Base-by-base conservation (phyloP, 2,329 filamentous ascomycete genomes). In the Bipolaris zeicola region DNA sequence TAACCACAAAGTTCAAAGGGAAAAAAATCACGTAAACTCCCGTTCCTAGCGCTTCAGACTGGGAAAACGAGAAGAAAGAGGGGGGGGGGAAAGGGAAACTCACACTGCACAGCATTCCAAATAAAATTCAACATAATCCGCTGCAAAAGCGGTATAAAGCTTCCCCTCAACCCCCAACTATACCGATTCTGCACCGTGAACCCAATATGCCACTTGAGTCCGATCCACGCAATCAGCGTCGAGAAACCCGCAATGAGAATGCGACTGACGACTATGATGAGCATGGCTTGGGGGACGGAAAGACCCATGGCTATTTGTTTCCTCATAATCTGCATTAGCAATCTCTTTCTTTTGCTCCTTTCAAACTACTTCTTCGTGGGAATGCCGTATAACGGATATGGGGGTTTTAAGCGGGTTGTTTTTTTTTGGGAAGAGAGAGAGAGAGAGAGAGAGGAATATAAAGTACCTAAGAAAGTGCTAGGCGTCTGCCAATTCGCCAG, bases 121-220 rank as follows among this genome's bases (percentile, higher is more conserved):
- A 83, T 81, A 52, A 83, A 82, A 61, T 82, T 82, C 7, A 83
- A 72, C 46, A 83, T 46, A 16, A 80, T 76, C 2, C 81, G 76
- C 62, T 82, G 80, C 6, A 79, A 57, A 14, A 82, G 67, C 0
- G 81, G 80, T 31, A 83, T 79, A 50, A 82, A 83, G 43, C 78
- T 80, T 1, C 76, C 81, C 28, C 78, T 72, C 67, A 82, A 65
- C 3, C 81, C 81, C 81, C 81, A 83, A 6, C 78, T 79, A 59
- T 76, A 82, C 5, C 81, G 74, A 59, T 81, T 82, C 63, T 82
- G 80, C 13, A 82, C 71, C 0, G 80, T 82, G 62, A 82, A 74
- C 14, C 81, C 81, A 53, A 83, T 78, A 61, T 83, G 81, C 80
- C 80, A 83, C 37, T 75, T 76, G 4, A 82, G 51, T 11, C 81